Conservation (phyloP, 441 rosid species). For the Theobroma grandiflorum region DNA sequence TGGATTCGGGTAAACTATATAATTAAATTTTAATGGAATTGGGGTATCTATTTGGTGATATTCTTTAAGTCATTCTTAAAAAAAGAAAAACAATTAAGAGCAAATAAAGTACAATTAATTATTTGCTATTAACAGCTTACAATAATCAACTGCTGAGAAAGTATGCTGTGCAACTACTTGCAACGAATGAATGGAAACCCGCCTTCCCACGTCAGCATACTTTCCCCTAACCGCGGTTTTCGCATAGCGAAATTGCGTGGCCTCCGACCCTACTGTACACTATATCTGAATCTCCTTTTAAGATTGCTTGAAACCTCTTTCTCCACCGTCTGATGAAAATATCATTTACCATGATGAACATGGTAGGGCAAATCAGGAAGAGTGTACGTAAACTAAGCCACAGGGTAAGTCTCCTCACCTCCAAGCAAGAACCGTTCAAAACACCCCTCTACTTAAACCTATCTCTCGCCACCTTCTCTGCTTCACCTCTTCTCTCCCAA, state of each 20-base stretch:
- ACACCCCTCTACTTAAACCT: constrained; percentile 25
- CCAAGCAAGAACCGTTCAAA: constrained; percentile 33
- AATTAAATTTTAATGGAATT: too few species aligned
- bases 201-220: constrained; percentile 28
- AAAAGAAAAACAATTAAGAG: too few species aligned
- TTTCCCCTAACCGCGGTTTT: constrained; percentile 17
- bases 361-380: not conserved
- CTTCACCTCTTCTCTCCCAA: not conserved
- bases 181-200: constrained; percentile 10
- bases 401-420: not conserved
- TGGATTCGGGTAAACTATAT: too few species aligned
- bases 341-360: not conserved
- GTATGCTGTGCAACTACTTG: too few species aligned
- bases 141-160: too few species aligned
- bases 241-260: constrained; percentile 23
- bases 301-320: not conserved
- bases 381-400: not conserved
- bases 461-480: constrained; percentile 22
- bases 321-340: constrained; percentile 24
- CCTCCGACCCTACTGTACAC: not conserved
- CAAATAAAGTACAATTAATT: too few species aligned
- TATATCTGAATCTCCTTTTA: not conserved
- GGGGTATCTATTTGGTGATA: too few species aligned
- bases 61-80: too few species aligned
- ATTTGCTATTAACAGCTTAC: too few species aligned